Conservation (phyloP, 768 basidiomycete genomes). For the Lactifluus subvellereus region DNA sequence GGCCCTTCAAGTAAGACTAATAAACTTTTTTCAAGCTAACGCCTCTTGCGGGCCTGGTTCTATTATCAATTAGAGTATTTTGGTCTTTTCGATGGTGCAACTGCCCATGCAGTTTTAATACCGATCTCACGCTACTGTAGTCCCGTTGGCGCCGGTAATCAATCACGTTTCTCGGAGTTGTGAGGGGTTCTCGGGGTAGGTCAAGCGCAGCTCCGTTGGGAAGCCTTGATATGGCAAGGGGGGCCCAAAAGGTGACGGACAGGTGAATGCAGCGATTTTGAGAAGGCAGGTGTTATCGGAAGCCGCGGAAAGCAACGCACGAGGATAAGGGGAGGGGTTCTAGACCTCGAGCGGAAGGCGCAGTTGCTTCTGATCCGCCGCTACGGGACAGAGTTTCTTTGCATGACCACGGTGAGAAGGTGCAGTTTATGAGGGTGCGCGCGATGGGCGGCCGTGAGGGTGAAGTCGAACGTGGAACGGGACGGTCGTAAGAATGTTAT, state of each 20-base stretch:
- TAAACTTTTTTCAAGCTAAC: not conserved
- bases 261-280: slow-evolving; percentile 16
- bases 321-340: slow-evolving; percentile 23
- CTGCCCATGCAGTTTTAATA: not conserved
- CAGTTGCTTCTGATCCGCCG: slow-evolving; percentile 24
- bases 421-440: slow-evolving; percentile 21
- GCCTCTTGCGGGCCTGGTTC: not conserved
- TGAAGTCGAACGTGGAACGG: slow-evolving; percentile 4
- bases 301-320: slow-evolving; percentile 24
- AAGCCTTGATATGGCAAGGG: slow-evolving; percentile 5
- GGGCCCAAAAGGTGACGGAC: slow-evolving; percentile 5
- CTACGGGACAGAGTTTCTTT: slow-evolving; percentile 20
- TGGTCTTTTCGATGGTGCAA: not conserved
- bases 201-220: slow-evolving; percentile 16
- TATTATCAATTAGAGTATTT: slow-evolving; percentile 2
- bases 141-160: slow-evolving; percentile 3
- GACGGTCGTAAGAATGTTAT: slow-evolving; percentile 7
- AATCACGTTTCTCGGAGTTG: slow-evolving; percentile 21
- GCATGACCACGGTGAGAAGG: slow-evolving; percentile 19
- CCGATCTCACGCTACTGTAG: not conserved
- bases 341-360: slow-evolving; percentile 21
- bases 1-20: not conserved
- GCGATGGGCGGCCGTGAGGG: slow-evolving; percentile 22
- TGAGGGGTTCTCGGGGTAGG: slow-evolving; percentile 13
- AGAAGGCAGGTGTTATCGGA: slow-evolving; percentile 23